Evolutionary conservation across 2,329 filamentous ascomycete genomes (phyloP), one percentile per base, ranked within the genome.

Genomic region (Dactylellina haptotyla): DNA sequence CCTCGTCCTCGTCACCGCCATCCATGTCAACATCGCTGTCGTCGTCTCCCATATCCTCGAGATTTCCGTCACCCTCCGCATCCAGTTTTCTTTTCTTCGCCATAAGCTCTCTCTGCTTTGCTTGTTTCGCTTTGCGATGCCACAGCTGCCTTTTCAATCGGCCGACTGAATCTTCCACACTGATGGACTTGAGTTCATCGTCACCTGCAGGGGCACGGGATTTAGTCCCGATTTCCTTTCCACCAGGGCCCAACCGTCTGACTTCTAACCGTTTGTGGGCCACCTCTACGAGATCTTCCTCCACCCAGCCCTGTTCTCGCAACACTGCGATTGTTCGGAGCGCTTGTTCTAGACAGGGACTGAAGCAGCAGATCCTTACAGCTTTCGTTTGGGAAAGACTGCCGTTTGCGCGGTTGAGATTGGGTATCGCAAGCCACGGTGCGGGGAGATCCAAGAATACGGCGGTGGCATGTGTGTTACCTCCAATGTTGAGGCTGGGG

Each of bases 331-430:
- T 89, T 0, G 95, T 98, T 64, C 89, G 87, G 59, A 90, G 92
- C 20, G 96, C 94, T 83, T 99, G 95, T 82, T 99, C 95, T 76
- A 99, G 96, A 81, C 95, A 99, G 0, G 95, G 95, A 0, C 91
- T 96, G 82, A 99, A 99, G 0, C 93, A 96, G 83, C 95, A 99
- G 62, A 99, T 86, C 79, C 95, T 86, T 1, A 89, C 87, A 3
- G 90, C 86, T 43, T 87, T 85, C 85, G 84, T 0, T 91, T 88
- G 76, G 95, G 89, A 9, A 98, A 84, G 30, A 20, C 59, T 74
- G 9, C 69, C 54, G 10, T 61, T 66, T 37, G 75, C 61, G 32
- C 69, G 37, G 1, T 89, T 87, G n/a, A 95, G 84, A 78, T 94
- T 90, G 43, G 87, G 89, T 30, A 95, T 83, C 2, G 91, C 91